Evolutionary conservation across 331 rosid genomes (phyloP), one percentile per base, ranked within the genome.

Genomic region (Acacia pycnantha): DNA sequence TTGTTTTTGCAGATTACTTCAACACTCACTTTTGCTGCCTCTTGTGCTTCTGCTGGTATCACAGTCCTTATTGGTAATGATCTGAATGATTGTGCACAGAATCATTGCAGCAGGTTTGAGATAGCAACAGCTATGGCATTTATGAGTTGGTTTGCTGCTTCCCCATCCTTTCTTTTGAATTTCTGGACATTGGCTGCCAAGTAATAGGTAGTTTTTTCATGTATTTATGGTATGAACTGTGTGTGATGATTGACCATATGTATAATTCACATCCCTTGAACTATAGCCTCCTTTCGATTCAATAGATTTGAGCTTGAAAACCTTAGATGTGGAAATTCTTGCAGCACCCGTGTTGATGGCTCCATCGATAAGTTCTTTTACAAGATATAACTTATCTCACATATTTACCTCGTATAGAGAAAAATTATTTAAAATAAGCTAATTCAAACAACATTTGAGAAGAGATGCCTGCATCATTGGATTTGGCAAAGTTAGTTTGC

Each of bases 171-270:
- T 81, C 82, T 91, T 85, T 61, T 93, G 80, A 91, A 89, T 83
- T 89, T 91, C 88, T 93, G 95, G 95, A 86, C 89, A 4, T 79
- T 93, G 74, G 95, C 91, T 33, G 90, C 94, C 78, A 89, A 85
- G 77, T 89, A 83, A 70, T 33, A 53, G 50, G 73, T 37, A 37
- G 33, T 70, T 26, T 37, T 2, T 22, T 1, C 33, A 56, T 18
- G 33, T 50, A 33, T 26, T n/a, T 35, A 33, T 2, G 51, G 51
- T 61, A 51, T 48, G 76, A 47, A 50, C 46, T 27, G 4, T 29
- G 33, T 47, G 78, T 37, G 68, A 53, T 74, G 68, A 74, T 35
- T 74, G 46, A 3, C 35, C 22, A 13, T 35, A 21, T 21, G 44
- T 74, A 12, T 35, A 73, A 31, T 29, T 50, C 29, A 50, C 18